Conservation (phyloP, 2,329 filamentous ascomycete genomes). For the Zymoseptoria tritici region DNA sequence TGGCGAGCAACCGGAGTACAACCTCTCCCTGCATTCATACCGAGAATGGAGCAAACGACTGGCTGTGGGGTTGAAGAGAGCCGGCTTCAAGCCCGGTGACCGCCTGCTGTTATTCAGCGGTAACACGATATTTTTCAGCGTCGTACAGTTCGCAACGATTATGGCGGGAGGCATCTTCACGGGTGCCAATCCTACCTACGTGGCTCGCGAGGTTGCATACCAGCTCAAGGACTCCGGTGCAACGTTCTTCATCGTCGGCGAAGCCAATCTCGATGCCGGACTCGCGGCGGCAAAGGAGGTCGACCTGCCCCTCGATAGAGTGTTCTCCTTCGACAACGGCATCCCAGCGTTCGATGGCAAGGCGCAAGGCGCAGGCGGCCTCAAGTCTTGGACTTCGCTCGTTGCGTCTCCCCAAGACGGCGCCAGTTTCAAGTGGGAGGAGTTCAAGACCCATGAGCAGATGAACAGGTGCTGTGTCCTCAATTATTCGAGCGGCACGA, state of each 20-base stretch:
- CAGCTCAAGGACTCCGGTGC: slow-evolving; percentile 67
- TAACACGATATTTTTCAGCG: slow-evolving; percentile 66
- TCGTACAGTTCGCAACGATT: slow-evolving; percentile 62
- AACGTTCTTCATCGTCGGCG: slow-evolving; percentile 58
- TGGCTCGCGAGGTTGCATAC: slow-evolving; percentile 64
- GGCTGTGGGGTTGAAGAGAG: slow-evolving; percentile 54
- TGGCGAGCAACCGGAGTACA: slow-evolving; percentile 58
- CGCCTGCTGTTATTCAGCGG: slow-evolving; percentile 66
- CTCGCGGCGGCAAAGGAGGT: slow-evolving; percentile 57
- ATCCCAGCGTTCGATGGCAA: not conserved
- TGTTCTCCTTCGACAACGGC: slow-evolving; percentile 61
- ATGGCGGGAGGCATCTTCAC: slow-evolving; percentile 76
- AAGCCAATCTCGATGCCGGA: slow-evolving; percentile 50
- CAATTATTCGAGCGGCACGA: slow-evolving; percentile 75
- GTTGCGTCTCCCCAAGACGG: slow-evolving; percentile 48
- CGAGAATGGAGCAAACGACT: slow-evolving; percentile 66
- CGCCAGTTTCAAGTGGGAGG: slow-evolving; percentile 55
- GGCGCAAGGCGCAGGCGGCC: slow-evolving; percentile 1
- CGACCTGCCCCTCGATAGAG: slow-evolving; percentile 46
- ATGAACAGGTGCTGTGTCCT: slow-evolving; percentile 54
- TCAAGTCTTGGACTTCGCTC: slow-evolving; percentile 56
- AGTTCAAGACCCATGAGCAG: slow-evolving; percentile 44
- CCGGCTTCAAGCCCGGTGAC: slow-evolving; percentile 60
- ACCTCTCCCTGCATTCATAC: slow-evolving; percentile 56
- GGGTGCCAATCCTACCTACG: slow-evolving; percentile 64